A percentile compares a stretch with the other conserved stretches of the same genome.
phyloP scores from a whole-genome alignment of 2,329 filamentous ascomycete species.

The Phaeosphaeria sp. region DNA sequence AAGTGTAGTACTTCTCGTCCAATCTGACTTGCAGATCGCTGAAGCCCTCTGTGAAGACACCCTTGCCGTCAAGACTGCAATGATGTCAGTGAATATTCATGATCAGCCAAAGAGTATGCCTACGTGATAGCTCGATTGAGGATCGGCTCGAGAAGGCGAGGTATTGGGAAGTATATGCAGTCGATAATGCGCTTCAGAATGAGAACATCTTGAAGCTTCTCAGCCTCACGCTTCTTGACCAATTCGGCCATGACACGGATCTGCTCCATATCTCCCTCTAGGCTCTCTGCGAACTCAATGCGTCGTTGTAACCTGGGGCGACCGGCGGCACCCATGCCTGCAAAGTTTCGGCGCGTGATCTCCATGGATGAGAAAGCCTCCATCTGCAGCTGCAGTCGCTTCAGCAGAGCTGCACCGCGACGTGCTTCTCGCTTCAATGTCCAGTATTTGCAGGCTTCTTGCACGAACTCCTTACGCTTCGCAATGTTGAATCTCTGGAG shows the following conservation, averaged over 20 bases:
- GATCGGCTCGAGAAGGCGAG: slow-evolving; percentile 76
- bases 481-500: slow-evolving; percentile 82
- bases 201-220: slow-evolving; percentile 79
- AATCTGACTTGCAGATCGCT: slow-evolving; percentile 60
- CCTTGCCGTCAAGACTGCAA: slow-evolving; percentile 55
- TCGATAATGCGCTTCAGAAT: slow-evolving; percentile 82
- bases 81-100: not conserved
- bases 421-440: slow-evolving; percentile 94
- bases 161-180: slow-evolving; percentile 88
- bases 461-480: slow-evolving; percentile 89
- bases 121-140: slow-evolving; percentile 82
- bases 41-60: slow-evolving; percentile 62
- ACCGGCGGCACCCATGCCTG: slow-evolving; percentile 89
- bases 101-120: slow-evolving; percentile 52
- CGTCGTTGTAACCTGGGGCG: slow-evolving; percentile 78
- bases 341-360: slow-evolving; percentile 91
- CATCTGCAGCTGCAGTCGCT: slow-evolving; percentile 91
- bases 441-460: slow-evolving; percentile 96
- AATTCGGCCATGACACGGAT: slow-evolving; percentile 74
- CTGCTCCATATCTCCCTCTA: slow-evolving; percentile 78
- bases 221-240: slow-evolving; percentile 76
- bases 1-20: slow-evolving; percentile 64
- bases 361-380: slow-evolving; percentile 98
- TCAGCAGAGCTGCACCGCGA: slow-evolving; percentile 87
- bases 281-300: slow-evolving; percentile 83